Percentiles rank a stretch among this genome's conserved stretches.
phyloP scores from a whole-genome alignment of 1,284 basidiomycete genomes.

The Ustilago hordei region DNA sequence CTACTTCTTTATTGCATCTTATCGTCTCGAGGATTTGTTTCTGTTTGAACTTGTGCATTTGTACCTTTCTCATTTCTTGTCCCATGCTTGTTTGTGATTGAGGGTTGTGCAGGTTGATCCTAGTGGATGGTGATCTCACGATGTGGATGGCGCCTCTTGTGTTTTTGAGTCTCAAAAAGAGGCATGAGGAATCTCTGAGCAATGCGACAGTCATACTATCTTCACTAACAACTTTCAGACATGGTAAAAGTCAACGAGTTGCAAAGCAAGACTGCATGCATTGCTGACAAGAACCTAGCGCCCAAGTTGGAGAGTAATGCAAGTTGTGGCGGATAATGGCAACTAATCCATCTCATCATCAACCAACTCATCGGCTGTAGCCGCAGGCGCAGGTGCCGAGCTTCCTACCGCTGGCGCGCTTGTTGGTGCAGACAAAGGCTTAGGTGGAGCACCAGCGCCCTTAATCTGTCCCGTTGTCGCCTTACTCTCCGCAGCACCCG shows the following conservation, averaged over 20 bases:
- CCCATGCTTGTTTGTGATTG: not conserved
- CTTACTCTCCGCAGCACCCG: conserved; percentile 17
- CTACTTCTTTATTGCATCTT: not conserved
- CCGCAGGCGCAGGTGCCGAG: not conserved
- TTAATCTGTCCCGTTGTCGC: conserved; percentile 5
- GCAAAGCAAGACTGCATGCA: too few species aligned
- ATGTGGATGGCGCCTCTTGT: too few species aligned
- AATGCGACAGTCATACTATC: too few species aligned
- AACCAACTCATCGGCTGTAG: conserved; percentile 41
- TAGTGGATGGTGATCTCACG: too few species aligned
- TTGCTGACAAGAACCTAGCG: too few species aligned
- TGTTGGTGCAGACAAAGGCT: conserved; percentile 13
- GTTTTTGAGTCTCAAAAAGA: too few species aligned
- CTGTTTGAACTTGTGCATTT: conserved; percentile 1
- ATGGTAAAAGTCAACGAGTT: too few species aligned
- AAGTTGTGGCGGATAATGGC: too few species aligned
- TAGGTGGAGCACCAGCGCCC: conserved; percentile 15
- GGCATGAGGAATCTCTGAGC: too few species aligned
- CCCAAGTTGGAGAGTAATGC: too few species aligned
- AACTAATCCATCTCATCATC: conserved; percentile 53
- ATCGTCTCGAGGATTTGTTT: not conserved
- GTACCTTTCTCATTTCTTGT: not conserved
- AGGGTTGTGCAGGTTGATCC: too few species aligned
- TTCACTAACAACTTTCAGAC: too few species aligned
- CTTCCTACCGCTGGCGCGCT: not conserved